Base-by-base conservation (phyloP, 805 yeast genomes). In the Kodamaea sagamina region DNA sequence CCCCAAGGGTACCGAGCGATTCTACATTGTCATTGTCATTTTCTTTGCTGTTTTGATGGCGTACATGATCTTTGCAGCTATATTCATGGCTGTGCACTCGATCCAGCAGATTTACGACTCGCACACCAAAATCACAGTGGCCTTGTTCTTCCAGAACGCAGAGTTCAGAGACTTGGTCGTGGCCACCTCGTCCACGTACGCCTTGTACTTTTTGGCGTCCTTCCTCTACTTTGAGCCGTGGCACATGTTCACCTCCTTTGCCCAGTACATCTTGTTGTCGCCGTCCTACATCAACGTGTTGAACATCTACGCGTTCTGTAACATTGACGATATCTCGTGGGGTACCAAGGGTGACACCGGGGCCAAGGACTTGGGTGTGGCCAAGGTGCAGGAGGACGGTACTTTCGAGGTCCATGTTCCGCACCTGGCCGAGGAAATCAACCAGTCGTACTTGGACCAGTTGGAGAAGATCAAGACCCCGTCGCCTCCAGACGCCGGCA, bases 261-360 rank as follows among this genome's bases (percentile, higher is more conserved):
- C 62, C 9, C 81, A 77, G 54, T 76, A 76, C 53, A 67, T 75
- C 47, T 66, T 76, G 54, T 62, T 76, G 39, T 72, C 77, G 21
- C 80, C 81, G 4, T 66, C 77, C n/a, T 76, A 75, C 55, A 67
- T 74, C 47, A 76, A 76, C 49, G 78, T 82, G 29, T 65, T 82
- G 54, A 81, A 79, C 56, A 82, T 81, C 38, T 81, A 79, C 59
- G 84, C 86, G 1, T 81, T 82, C 58, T 81, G 85, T 67, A 81
- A 81, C 61, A 79, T 82, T 67, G 86, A 81, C 57, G 86, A 81
- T 62, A 77, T 81, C 37, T 81, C 86, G 2, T 81, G 86, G 86
- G 86, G 86, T 46, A 81, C 86, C n/a, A 81, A 82, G 59, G 86
- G 86, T 31, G 78, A 80, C 32, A 70, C 73, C n/a, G 77, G 84